Percentiles rank a stretch among this genome's conserved stretches.
Conservation (phyloP, 2,329 filamentous ascomycete species). For the Colletotrichum aenigma region DNA sequence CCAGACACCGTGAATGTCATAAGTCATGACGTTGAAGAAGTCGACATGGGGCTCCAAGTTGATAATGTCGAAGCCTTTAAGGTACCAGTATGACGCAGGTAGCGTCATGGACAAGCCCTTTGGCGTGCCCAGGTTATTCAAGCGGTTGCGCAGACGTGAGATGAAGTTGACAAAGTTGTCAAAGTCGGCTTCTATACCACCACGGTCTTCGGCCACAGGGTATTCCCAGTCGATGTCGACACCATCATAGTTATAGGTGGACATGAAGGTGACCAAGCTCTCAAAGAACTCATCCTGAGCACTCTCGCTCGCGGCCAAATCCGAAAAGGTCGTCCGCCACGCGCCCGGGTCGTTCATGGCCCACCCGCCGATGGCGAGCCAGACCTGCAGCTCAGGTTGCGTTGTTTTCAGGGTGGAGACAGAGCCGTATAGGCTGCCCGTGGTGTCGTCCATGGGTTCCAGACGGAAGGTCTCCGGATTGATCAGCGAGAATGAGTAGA, state of each 20-base stretch:
- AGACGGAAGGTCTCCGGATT: constrained; percentile 32
- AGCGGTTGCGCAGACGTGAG: neutral
- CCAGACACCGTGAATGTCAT: constrained; percentile 40
- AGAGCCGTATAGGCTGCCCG: neutral
- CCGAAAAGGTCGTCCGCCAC: constrained; percentile 27
- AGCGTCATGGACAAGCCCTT: constrained; percentile 1
- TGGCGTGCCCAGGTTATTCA: neutral
- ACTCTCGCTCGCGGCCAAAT: constrained; percentile 11
- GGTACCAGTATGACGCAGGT: constrained; percentile 19
- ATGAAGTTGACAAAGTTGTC: constrained; percentile 12
- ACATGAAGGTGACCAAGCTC: constrained; percentile 22
- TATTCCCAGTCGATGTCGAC: constrained; percentile 30
- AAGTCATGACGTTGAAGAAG: constrained; percentile 27
- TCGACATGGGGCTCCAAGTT: constrained; percentile 23
- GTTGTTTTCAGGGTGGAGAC: constrained; percentile 28
- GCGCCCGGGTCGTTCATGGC: constrained; percentile 40
- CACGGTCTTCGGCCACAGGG: constrained; percentile 19
- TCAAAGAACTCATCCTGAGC: constrained; percentile 23
- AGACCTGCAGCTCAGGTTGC: constrained; percentile 34
- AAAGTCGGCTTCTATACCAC: constrained; percentile 16
- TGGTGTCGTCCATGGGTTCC: neutral
- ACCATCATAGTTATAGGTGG: constrained; percentile 28
- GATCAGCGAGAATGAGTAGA: constrained; percentile 35
- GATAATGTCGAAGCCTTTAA: neutral
- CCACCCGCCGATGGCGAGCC: constrained; percentile 46